Conservation (phyloP, 768 basidiomycete species). For the Baorangia bicolor region DNA sequence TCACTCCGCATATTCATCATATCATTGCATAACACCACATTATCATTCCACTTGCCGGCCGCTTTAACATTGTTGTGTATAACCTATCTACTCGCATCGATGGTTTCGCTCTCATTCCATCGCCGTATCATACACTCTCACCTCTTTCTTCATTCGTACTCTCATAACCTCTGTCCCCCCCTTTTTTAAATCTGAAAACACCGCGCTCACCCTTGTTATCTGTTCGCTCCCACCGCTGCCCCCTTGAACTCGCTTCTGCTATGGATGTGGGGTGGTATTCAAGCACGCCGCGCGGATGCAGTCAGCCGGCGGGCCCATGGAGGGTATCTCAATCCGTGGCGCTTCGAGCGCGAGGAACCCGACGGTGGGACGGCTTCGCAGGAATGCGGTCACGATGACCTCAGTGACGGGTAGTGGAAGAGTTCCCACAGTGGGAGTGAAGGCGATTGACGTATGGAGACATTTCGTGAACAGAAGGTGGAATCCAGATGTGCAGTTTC, state of each 20-base stretch:
- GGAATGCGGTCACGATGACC: constrained; percentile 50
- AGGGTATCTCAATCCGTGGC: constrained; percentile 64
- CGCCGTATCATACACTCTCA: constrained; percentile 9
- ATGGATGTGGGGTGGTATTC: constrained; percentile 21
- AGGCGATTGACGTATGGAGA: constrained; percentile 67
- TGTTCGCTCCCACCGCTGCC: constrained; percentile 28
- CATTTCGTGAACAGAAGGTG: constrained; percentile 73
- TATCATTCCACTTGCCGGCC: constrained; percentile 13
- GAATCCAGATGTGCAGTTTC: constrained; percentile 63
- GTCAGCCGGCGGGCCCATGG: constrained; percentile 38
- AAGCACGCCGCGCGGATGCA: constrained; percentile 44
- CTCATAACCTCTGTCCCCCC: constrained; percentile 4
- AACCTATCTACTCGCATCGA: constrained; percentile 14
- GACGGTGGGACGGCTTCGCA: constrained; percentile 54
- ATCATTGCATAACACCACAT: constrained; percentile 25
- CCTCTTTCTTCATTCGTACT: constrained; percentile 7
- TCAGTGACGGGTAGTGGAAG: constrained; percentile 11
- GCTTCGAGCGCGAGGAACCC: constrained; percentile 47
- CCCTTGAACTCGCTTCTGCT: constrained; percentile 20
- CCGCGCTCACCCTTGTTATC: constrained; percentile 39
- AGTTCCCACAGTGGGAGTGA: constrained; percentile 29
- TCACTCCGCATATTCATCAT: constrained; percentile 27
- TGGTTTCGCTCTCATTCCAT: constrained; percentile 12
- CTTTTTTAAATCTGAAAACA: constrained; percentile 23
- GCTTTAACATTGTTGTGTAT: constrained; percentile 18